Evolutionary conservation across 768 basidiomycete species (phyloP), one percentile per base, ranked within the genome.

Genomic region (Lentinula edodes): DNA sequence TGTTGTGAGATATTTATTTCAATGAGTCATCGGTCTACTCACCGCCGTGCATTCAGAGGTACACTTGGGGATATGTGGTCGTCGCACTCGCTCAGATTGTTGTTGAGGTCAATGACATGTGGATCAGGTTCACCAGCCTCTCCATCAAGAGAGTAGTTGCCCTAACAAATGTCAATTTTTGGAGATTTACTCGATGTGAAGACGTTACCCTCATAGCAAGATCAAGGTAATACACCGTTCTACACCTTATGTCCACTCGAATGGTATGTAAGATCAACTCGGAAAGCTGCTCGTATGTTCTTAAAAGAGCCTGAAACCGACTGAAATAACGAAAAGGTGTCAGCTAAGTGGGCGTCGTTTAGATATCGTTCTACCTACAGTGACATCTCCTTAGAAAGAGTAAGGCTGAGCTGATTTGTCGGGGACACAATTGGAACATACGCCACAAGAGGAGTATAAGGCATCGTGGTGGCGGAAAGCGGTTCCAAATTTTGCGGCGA

Each of bases 61-160:
- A 98, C 73, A 8, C 84, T 83, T 0, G 77, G 75, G 0, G 84
- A 80, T 7, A 87, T 79, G 61, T 83, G 80, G 61, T 90, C 91
- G 62, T 95, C 90, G 66, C 85, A 88, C 66, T 86, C 80, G 18
- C 86, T 83, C 3, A 98, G 75, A 65, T 95, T 90, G 9, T 78
- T 78, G 66, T 95, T 97, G 55, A 98, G 79, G 70, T 96, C 93
- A 35, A 90, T 78, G 54, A 97, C 81, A 69, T 93, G 87, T 8
- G 92, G 86, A 71, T 98, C 96, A 0, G 95, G 96, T 68, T 96
- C 95, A n/a, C 84, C 80, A 5, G 89, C 88, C 72, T 95, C 95
- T 63, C 86, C 83, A 32, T 91, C 88, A 28, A 93, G 79, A 52
- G 81, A 79, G 70, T 96, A 96, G 63, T 91, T 89, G 39, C 94